These are phyloP conservation scores for Podila epicladia DNA, from an alignment of 192 early-diverging fungal species.

Conservation along the genomic window DNA sequence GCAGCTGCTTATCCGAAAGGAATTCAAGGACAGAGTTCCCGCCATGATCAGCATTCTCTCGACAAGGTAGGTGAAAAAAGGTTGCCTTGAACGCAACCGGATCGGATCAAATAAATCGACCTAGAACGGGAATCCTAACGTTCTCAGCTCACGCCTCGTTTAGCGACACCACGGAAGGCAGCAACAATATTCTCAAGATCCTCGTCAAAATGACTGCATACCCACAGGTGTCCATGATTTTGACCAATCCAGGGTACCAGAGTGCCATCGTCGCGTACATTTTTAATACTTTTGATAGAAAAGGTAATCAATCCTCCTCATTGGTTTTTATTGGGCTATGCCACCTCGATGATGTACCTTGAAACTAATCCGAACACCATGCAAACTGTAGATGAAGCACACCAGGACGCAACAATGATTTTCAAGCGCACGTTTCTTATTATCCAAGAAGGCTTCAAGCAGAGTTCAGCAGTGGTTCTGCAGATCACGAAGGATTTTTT, in stretches of 20 bases:
- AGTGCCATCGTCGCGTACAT: slow-evolving; percentile 27
- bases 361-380: too few species aligned
- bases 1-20: slow-evolving; percentile 29
- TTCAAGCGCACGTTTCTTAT: slow-evolving; percentile 26
- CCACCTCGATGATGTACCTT: neutral
- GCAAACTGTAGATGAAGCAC: slow-evolving; percentile 8
- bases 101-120: too few species aligned
- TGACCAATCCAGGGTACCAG: slow-evolving; percentile 37
- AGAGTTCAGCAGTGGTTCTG: slow-evolving; percentile 18
- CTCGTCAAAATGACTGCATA: slow-evolving; percentile 31
- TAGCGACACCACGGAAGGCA: slow-evolving; percentile 31
- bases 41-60: slow-evolving; percentile 28
- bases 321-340: neutral
- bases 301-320: slow-evolving; percentile 2
- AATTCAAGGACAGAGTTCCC: slow-evolving; percentile 40
- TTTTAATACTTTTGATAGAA: slow-evolving; percentile 13
- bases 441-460: slow-evolving; percentile 40
- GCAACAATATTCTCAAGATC: slow-evolving; percentile 38
- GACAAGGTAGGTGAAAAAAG: slow-evolving; percentile 3
- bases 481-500: slow-evolving; percentile 38
- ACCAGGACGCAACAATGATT: slow-evolving; percentile 22
- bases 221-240: slow-evolving; percentile 29
- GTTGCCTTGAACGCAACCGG: neutral
- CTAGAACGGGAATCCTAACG: too few species aligned
- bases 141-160: too few species aligned